These are phyloP conservation scores for Bifiguratus adelaidae DNA, from an alignment of 192 early-diverging fungal species.

Conservation along the genomic window DNA sequence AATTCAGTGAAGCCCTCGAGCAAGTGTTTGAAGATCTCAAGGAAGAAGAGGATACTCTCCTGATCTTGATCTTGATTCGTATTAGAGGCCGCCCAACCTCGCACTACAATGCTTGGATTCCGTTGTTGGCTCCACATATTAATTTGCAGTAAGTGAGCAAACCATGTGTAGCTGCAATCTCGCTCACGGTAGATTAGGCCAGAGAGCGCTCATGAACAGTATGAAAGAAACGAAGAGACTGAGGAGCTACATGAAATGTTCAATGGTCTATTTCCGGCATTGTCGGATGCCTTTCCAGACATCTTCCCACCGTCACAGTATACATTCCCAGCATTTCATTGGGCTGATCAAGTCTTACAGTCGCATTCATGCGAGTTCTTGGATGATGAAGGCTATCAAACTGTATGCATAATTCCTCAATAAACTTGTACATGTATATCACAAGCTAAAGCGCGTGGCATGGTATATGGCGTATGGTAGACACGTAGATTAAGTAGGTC, in stretches of 20 bases:
- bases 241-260: constrained; percentile 10
- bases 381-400: no score
- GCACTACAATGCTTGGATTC: background rate
- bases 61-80: constrained; percentile 16
- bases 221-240: background rate
- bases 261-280: constrained; percentile 10
- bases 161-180: background rate
- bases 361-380: no score
- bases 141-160: background rate
- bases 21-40: constrained; percentile 11
- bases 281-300: constrained; percentile 9
- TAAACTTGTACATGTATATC: no score
- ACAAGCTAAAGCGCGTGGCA: no score
- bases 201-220: background rate
- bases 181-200: background rate
- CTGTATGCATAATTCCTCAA: no score
- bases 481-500: no score
- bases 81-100: background rate
- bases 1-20: constrained; percentile 4
- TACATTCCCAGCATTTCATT: constrained; percentile 5
- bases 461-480: no score
- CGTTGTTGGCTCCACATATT: background rate
- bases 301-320: constrained; percentile 7
- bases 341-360: constrained; percentile 14
- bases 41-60: constrained; percentile 14